A percentile compares a stretch with the other conserved stretches of the same genome.
These are phyloP conservation scores for Chlorencoelia australis DNA, from an alignment of 2,329 filamentous ascomycete species.

Conservation along the genomic window DNA sequence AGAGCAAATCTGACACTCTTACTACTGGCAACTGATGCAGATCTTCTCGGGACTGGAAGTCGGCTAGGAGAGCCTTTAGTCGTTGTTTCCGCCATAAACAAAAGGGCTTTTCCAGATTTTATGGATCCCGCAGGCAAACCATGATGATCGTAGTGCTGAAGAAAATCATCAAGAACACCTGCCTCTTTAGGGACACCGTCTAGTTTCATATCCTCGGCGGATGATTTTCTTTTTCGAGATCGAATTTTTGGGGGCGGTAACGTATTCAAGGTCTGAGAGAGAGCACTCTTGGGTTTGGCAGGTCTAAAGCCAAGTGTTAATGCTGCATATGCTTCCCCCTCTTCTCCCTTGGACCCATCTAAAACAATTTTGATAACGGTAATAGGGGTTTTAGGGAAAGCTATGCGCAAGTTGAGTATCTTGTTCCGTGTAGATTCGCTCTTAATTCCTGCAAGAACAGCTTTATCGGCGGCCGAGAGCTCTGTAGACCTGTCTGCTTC, in stretches of 20 bases:
- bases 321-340: constrained; percentile 23
- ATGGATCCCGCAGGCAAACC: constrained; percentile 26
- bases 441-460: constrained; percentile 12
- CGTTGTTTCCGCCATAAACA: constrained; percentile 20
- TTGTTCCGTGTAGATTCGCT: constrained; percentile 14
- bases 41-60: constrained; percentile 9
- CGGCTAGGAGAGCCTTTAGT: constrained; percentile 12
- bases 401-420: constrained; percentile 23
- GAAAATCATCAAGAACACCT: constrained; percentile 25
- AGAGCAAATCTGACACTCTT: constrained; percentile 21
- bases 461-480: constrained; percentile 1
- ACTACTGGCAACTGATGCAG: constrained; percentile 13
- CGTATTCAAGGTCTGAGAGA: too few relatives aligned
- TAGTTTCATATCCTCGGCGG: constrained; percentile 8
- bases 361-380: constrained; percentile 23
- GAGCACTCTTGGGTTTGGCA: constrained; percentile 16
- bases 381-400: constrained; percentile 24
- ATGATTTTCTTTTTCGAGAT: not conserved
- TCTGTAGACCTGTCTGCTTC: constrained; percentile 5
- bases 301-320: constrained; percentile 21
- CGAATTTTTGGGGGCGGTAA: too few relatives aligned
- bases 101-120: constrained; percentile 20
- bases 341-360: constrained; percentile 19
- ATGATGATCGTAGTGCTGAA: constrained; percentile 25
- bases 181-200: too few relatives aligned